Evolutionary conservation across 805 yeast species (phyloP), one percentile per base, ranked within the genome.

Genomic region (Yamadazyma kitorensis): DNA sequence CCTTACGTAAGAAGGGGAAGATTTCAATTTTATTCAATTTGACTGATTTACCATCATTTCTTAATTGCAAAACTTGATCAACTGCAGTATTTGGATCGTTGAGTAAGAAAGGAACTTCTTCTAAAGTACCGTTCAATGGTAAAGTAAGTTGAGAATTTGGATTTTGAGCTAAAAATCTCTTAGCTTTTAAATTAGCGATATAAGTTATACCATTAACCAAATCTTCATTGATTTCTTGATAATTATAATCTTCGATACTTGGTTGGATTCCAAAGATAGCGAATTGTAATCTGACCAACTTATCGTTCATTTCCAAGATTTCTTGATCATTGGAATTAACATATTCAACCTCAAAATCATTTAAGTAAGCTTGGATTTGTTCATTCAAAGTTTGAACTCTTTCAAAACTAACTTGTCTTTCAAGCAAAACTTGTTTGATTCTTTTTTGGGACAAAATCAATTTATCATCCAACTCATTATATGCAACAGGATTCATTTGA

Each of bases 181-280:
- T 64, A 28, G 78, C 63, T 62, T 86, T 86, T 55, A 87, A 61
- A 49, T 76, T 68, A 17, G 95, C 86, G 25, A 86, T 74, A 45
- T 62, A 76, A 46, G 76, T 67, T 27, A 89, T 66, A 16, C 96
- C 96, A 35, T 74, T 65, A 33, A 83, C 82, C 25, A 65, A 61
- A 36, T 54, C 59, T 17, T 48, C 62, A 37, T 59, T 55, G 37
- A 70, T 65, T 10, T 80, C 78, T 12, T 61, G 55, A 45, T 80
- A 72, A 35, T 77, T 77, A 36, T 73, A 55, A 28, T 62, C 80
- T 29, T 78, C 68, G 36, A 75, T 65, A 34, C 76, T 78, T 18
- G 85, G 86, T 40, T 79, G 78, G 36, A 88, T 83, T n/a, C 96
- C 96, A 52, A 80, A 89, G 18, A 87, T 57, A 0, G 95, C 89